Conservation (phyloP, 768 basidiomycete genomes). For the Boletus speciosus region DNA sequence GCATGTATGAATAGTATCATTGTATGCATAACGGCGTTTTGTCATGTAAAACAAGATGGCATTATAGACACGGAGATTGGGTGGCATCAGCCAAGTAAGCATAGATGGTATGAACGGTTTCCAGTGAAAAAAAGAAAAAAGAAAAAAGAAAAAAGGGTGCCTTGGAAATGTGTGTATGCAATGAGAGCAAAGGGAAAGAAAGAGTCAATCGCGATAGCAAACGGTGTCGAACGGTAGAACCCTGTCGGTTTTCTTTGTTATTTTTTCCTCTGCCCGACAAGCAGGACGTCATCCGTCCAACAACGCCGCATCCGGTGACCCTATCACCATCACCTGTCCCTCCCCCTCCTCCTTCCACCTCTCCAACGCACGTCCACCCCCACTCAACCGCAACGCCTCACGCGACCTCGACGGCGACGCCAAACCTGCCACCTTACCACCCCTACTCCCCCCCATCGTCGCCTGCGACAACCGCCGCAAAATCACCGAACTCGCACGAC, state of each 20-base stretch:
- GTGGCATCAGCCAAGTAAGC: neutral
- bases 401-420: conserved; percentile 1
- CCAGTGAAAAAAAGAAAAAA: neutral
- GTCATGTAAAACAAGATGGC: neutral
- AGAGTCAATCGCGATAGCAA: neutral
- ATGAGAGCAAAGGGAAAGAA: neutral
- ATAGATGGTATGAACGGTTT: neutral
- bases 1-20: neutral
- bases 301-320: conserved; percentile 3
- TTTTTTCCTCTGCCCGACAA: neutral
- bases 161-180: neutral
- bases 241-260: neutral
- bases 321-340: conserved; percentile 21
- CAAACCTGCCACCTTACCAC: neutral
- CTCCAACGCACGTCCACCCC: neutral
- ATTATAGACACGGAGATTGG: neutral
- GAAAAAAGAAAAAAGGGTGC: neutral
- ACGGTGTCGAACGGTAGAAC: neutral
- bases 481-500: conserved; percentile 27
- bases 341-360: conserved; percentile 3
- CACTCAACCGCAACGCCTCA: conserved; percentile 1
- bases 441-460: neutral
- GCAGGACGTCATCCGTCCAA: conserved; percentile 2
- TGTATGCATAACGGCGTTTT: neutral
- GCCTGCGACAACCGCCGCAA: conserved; percentile 23